Base-by-base conservation (phyloP, 768 basidiomycete genomes). In the Lentinula sp. region DNA sequence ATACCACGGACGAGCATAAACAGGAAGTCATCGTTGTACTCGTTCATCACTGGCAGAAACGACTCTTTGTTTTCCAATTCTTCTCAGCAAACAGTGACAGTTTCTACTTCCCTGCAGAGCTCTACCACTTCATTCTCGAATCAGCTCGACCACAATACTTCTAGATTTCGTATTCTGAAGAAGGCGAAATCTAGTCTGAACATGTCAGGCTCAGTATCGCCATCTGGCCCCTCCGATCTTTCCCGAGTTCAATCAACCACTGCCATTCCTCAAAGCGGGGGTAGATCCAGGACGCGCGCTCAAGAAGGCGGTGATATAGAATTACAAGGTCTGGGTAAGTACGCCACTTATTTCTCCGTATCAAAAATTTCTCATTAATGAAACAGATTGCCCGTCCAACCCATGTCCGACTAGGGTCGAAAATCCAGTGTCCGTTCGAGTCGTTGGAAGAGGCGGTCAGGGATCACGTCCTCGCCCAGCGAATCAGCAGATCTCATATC, bases 391-490 rank as follows among this genome's bases (percentile, higher is more conserved):
- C 11, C 32, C 18, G n/a, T 18, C 10, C 13, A 13, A 13, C 10
- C 21, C 23, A 18, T 23, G 37, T 6, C 55, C 11, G 21, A 40
- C 2, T 16, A 42, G 8, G 34, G 34, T 13, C 16, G 37, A 10
- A n/a, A 28, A 16, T 16, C 21, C 43, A 34, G 32, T 35, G 13
- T 34, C 50, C 34, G 34, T 37, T 49, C 57, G 46, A 18, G 40
- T 48, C 31, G 45, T 59, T 35, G 57, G 46, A 21, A 59, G 57
- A 59, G 57, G 57, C 8, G 57, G 57, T 7, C 40, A 45, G 13
- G 57, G 57, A 8, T 59, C 57, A 9, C 57, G 57, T 35, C 57
- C 46, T 59, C 57, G 57, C 16, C 43, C 43, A n/a, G 23, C 57
- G 4, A 34, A 49, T 35, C 28, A 46, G 8, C 57, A 10, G 46